A percentile compares a stretch with the other conserved stretches of the same genome.
Conservation (phyloP, 106 monocot genomes). For the Acorus gramineus region DNA sequence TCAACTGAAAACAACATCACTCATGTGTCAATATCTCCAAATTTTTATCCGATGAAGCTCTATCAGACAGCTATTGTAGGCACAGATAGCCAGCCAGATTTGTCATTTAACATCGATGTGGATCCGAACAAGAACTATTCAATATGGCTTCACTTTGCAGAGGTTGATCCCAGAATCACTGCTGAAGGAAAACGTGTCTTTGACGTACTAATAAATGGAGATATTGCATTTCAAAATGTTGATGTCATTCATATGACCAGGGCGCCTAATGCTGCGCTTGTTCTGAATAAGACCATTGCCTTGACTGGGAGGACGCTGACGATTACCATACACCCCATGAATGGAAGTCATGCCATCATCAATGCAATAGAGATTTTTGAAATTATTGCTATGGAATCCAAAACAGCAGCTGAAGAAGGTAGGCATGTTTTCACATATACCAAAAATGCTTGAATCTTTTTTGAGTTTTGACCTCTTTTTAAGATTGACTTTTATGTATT, state of each 20-base stretch:
- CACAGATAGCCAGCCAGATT: slow-evolving; percentile 51
- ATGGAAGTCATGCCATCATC: slow-evolving; percentile 65
- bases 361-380: slow-evolving; percentile 91
- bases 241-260: slow-evolving; percentile 68
- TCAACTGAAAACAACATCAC: slow-evolving; percentile 63
- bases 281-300: slow-evolving; percentile 55
- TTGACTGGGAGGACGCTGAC: slow-evolving; percentile 56
- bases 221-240: slow-evolving; percentile 44
- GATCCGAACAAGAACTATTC: slow-evolving; percentile 83
- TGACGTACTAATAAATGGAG: slow-evolving; percentile 74
- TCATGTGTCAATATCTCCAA: slow-evolving; percentile 46
- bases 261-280: slow-evolving; percentile 56
- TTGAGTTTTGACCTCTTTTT: neutral
- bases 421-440: neutral
- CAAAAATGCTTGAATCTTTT: neutral
- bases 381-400: slow-evolving; percentile 60
- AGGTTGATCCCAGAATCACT: slow-evolving; percentile 63
- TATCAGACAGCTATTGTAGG: slow-evolving; percentile 86
- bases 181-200: slow-evolving; percentile 60
- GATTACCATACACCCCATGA: slow-evolving; percentile 45
- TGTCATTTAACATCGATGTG: slow-evolving; percentile 67
- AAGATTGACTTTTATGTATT: no score
- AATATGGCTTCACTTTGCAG: slow-evolving; percentile 94
- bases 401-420: slow-evolving; percentile 76
- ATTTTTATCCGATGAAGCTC: slow-evolving; percentile 66